Evolutionary conservation across 176 grass and related monocot species (phyloP).

Genomic region (Oryza punctata): DNA sequence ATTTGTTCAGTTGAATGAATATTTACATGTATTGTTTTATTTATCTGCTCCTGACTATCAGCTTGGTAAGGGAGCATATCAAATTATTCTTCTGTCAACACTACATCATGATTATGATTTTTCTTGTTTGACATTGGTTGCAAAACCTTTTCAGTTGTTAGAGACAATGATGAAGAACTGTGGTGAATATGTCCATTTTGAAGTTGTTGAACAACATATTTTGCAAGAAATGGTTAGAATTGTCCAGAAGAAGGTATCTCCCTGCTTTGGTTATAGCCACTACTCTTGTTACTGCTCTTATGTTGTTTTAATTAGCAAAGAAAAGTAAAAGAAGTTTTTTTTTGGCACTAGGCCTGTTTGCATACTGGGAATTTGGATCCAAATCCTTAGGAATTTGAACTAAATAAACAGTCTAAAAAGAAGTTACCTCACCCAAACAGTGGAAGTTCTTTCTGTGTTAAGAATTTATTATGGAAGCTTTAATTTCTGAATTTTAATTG

Average conservation of each 20-base stretch:
- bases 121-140: neutral
- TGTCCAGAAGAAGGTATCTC: constrained; percentile 79
- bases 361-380: neutral
- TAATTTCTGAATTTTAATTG: neutral
- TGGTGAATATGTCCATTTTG: constrained; percentile 74
- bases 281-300: neutral
- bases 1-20: neutral
- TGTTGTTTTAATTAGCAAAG: neutral
- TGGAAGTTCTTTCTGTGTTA: neutral
- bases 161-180: constrained; percentile 99
- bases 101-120: neutral
- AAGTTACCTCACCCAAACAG: neutral
- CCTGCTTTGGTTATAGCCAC: neutral
- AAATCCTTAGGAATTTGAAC: neutral
- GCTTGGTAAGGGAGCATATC: neutral
- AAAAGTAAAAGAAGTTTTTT: neutral
- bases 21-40: neutral
- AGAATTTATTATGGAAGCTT: neutral
- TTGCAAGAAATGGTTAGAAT: constrained; percentile 93
- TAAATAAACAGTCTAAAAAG: neutral
- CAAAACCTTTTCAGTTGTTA: constrained; percentile 62
- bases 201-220: constrained; percentile 77
- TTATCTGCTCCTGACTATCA: neutral
- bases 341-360: neutral
- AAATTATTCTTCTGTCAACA: neutral